Conservation (phyloP, 2,329 filamentous ascomycete genomes). For the Byssochlamys sp. region DNA sequence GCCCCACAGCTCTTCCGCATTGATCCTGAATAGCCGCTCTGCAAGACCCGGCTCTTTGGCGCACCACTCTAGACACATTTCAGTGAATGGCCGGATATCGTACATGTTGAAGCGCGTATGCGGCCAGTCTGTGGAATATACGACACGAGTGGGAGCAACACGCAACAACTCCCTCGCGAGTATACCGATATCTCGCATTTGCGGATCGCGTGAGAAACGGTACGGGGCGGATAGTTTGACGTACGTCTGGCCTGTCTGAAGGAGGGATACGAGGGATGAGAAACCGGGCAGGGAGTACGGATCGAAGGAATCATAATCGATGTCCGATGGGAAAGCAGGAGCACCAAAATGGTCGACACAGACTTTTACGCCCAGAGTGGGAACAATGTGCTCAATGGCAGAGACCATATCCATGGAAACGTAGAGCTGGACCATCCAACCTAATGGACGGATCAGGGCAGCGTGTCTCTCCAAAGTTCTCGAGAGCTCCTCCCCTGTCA, state of each 20-base stretch:
- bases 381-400: slow-evolving; percentile 41
- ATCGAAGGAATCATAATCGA: slow-evolving; percentile 17
- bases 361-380: slow-evolving; percentile 42
- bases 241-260: slow-evolving; percentile 42
- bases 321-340: slow-evolving; percentile 28
- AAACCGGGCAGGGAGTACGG: slow-evolving; percentile 44
- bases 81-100: slow-evolving; percentile 47
- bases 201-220: slow-evolving; percentile 39
- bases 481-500: slow-evolving; percentile 34
- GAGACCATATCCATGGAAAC: slow-evolving; percentile 44
- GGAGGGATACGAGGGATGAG: slow-evolving; percentile 38
- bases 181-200: slow-evolving; percentile 39
- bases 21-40: slow-evolving; percentile 45
- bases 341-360: slow-evolving; percentile 54
- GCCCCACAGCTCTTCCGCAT: slow-evolving; percentile 46
- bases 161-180: slow-evolving; percentile 43
- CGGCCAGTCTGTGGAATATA: slow-evolving; percentile 57
- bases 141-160: slow-evolving; percentile 37
- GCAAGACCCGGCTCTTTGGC: slow-evolving; percentile 35
- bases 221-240: slow-evolving; percentile 53
- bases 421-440: slow-evolving; percentile 53
- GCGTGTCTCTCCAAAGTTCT: slow-evolving; percentile 40
- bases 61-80: slow-evolving; percentile 47
- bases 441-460: slow-evolving; percentile 39
- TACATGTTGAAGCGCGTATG: slow-evolving; percentile 52